phyloP scores from a whole-genome alignment of 306 rosid species.

The Acacia confusa region DNA sequence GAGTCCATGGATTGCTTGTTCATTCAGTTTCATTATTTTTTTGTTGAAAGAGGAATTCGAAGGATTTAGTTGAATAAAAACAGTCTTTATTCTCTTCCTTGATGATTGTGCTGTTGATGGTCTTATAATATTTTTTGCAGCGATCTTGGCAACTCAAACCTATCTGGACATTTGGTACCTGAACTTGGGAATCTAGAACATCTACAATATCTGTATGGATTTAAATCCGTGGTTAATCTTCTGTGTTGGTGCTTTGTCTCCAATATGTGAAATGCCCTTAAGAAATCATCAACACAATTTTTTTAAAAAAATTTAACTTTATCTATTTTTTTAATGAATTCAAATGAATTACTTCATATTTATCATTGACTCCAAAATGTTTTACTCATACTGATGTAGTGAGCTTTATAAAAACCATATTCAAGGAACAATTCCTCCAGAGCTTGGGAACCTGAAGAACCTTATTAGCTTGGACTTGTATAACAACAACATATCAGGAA shows the following conservation, averaged over 20 bases:
- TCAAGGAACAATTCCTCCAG: conserved; percentile 82
- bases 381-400: conserved; percentile 45
- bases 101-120: conserved; percentile 11
- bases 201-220: conserved; percentile 81
- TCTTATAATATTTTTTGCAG: conserved; percentile 46
- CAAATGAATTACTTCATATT: conserved; percentile 6
- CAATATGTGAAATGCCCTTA: neutral
- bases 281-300: neutral
- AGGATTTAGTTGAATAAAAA: neutral
- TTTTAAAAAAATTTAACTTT: neutral
- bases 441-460: conserved; percentile 82
- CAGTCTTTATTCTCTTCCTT: neutral
- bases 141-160: conserved; percentile 90
- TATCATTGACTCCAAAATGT: neutral
- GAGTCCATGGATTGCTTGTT: neutral
- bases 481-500: conserved; percentile 82
- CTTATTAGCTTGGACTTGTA: conserved; percentile 92
- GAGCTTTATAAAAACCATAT: conserved; percentile 90
- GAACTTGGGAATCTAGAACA: conserved; percentile 83
- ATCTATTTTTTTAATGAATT: neutral
- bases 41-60: neutral
- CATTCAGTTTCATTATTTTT: neutral
- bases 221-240: conserved; percentile 10
- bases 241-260: neutral
- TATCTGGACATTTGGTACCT: conserved; percentile 88